Evolutionary conservation across 306 rosid genomes (phyloP).

Genomic region (Pterocarpus macrocarpus): DNA sequence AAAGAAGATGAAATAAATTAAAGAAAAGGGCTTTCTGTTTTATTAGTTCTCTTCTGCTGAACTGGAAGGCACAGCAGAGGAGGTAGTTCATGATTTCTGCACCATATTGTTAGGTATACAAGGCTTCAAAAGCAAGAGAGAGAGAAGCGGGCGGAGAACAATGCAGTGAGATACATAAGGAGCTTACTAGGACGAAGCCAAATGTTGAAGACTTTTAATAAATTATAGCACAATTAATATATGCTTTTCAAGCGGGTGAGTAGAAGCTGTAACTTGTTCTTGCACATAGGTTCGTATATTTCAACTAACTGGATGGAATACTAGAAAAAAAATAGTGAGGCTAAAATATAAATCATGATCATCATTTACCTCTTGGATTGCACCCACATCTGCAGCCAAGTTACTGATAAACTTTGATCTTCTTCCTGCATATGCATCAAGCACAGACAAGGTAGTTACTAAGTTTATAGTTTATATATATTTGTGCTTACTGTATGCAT

Average conservation of each 20-base stretch:
- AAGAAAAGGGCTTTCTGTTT: neutral
- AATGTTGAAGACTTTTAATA: neutral
- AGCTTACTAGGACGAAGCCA: neutral
- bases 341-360: neutral
- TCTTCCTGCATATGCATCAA: conserved; percentile 58
- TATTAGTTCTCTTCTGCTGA: neutral
- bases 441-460: conserved; percentile 13
- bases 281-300: neutral
- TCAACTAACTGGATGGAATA: neutral
- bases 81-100: conserved; percentile 42
- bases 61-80: neutral
- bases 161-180: neutral
- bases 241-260: neutral
- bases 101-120: conserved; percentile 48
- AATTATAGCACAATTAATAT: conserved; percentile 6
- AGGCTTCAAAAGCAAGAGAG: conserved; percentile 5
- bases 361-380: conserved; percentile 47
- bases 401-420: conserved; percentile 49
- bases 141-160: neutral
- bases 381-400: conserved; percentile 50
- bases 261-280: conserved; percentile 17
- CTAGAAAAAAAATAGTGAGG: neutral
- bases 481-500: no score
- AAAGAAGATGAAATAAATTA: neutral
- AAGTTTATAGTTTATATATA: neutral